phyloP scores from a whole-genome alignment of 257 asterid species.

The Plantago ovata region DNA sequence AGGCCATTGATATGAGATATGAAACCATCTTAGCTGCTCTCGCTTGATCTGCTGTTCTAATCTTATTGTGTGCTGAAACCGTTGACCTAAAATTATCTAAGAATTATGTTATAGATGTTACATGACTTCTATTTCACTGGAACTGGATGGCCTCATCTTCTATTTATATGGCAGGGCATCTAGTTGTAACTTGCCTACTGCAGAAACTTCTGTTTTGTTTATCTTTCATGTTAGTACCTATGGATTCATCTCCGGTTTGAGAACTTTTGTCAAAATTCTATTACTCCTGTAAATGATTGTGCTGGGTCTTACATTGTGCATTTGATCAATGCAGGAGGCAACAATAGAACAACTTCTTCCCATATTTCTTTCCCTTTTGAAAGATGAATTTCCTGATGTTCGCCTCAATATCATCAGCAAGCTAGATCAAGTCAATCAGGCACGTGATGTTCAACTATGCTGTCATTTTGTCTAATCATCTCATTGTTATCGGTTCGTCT shows the following conservation, averaged over 20 bases:
- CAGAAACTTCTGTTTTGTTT: too few relatives aligned
- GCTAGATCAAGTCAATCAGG: slow-evolving; percentile 93
- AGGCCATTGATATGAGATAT: too few relatives aligned
- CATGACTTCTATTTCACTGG: too few relatives aligned
- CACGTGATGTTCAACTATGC: slow-evolving; percentile 22
- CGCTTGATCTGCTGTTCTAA: too few relatives aligned
- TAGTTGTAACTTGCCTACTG: too few relatives aligned
- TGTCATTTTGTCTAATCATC: background rate
- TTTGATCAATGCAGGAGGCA: slow-evolving; percentile 53
- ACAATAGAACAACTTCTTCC: slow-evolving; percentile 88
- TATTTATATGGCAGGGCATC: too few relatives aligned
- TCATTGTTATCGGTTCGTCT: background rate
- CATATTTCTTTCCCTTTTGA: slow-evolving; percentile 73
- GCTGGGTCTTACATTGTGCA: slow-evolving; percentile 12
- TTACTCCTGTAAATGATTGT: slow-evolving; percentile 6
- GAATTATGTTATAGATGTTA: too few relatives aligned
- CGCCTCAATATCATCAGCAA: slow-evolving; percentile 86
- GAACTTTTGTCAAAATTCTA: background rate
- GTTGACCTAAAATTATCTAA: too few relatives aligned
- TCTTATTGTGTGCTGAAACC: too few relatives aligned
- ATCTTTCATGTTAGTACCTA: background rate
- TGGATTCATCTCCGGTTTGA: too few relatives aligned
- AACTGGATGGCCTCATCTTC: too few relatives aligned
- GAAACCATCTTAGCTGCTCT: too few relatives aligned
- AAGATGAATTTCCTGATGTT: slow-evolving; percentile 86